Evolutionary conservation across 495 filamentous ascomycete species (phyloP).

Genomic region (Parachaetomium inaequale): DNA sequence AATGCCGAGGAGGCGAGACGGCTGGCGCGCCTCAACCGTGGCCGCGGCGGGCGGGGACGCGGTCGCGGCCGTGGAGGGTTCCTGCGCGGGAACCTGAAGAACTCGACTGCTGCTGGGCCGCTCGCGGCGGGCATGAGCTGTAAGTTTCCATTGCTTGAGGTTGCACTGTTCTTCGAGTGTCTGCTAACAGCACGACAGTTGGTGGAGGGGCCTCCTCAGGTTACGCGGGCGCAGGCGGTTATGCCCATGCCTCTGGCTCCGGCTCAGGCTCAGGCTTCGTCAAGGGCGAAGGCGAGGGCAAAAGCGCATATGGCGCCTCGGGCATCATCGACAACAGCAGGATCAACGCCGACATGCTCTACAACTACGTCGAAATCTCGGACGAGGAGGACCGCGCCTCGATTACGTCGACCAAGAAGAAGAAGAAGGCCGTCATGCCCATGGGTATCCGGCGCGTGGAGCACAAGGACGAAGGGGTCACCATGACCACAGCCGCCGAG

Average conservation of each 20-base stretch:
- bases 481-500: conserved; percentile 53
- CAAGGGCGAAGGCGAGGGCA: conserved; percentile 15
- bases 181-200: background rate
- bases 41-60: conserved; percentile 35
- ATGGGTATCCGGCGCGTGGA: conserved; percentile 52
- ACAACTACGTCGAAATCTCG: conserved; percentile 28
- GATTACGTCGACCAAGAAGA: conserved; percentile 17
- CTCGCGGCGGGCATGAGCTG: conserved; percentile 36
- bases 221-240: conserved; percentile 24
- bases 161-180: background rate
- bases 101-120: conserved; percentile 37
- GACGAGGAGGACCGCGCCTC: conserved; percentile 30
- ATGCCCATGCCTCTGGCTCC: conserved; percentile 34
- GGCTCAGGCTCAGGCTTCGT: conserved; percentile 24
- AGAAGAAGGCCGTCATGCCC: conserved; percentile 29
- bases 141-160: conserved; percentile 17
- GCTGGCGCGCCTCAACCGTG: conserved; percentile 23
- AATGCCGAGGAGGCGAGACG: conserved; percentile 33
- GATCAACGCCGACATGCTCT: conserved; percentile 44
- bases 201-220: conserved; percentile 30
- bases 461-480: conserved; percentile 50
- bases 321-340: conserved; percentile 32
- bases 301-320: conserved; percentile 24
- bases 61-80: conserved; percentile 41
- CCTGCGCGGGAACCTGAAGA: conserved; percentile 24